phyloP scores from a whole-genome alignment of 805 yeast genomes.

The Lachancea fermentati region DNA sequence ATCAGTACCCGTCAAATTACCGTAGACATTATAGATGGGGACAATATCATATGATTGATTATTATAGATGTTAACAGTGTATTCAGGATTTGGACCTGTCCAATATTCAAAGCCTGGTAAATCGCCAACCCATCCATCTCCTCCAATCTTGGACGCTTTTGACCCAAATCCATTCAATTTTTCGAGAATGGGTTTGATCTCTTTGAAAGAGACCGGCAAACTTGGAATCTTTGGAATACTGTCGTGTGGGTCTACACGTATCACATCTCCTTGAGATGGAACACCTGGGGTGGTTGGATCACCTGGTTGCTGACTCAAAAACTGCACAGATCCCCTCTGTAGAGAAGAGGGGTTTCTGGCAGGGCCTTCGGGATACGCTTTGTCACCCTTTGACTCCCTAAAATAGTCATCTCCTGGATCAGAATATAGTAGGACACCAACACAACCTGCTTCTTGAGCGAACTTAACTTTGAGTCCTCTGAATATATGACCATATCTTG shows the following conservation, averaged over 20 bases:
- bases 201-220: slow-evolving; percentile 60
- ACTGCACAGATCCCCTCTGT: slow-evolving; percentile 72
- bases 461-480: slow-evolving; percentile 72
- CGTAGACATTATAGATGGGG: slow-evolving; percentile 60
- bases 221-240: slow-evolving; percentile 63
- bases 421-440: slow-evolving; percentile 59
- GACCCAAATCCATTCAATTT: slow-evolving; percentile 55
- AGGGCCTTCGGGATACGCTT: slow-evolving; percentile 68
- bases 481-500: slow-evolving; percentile 60
- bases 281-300: slow-evolving; percentile 76
- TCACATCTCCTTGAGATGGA: slow-evolving; percentile 44
- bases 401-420: slow-evolving; percentile 64
- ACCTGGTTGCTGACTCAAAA: slow-evolving; percentile 57
- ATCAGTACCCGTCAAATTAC: slow-evolving; percentile 49
- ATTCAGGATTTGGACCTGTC: slow-evolving; percentile 45
- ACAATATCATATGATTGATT: slow-evolving; percentile 56
- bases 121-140: slow-evolving; percentile 41
- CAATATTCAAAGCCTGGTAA: slow-evolving; percentile 42
- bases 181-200: slow-evolving; percentile 56
- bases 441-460: slow-evolving; percentile 67
- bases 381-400: slow-evolving; percentile 50
- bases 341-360: slow-evolving; percentile 73
- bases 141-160: slow-evolving; percentile 34
- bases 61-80: slow-evolving; percentile 49
- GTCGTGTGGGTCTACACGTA: slow-evolving; percentile 43